Evolutionary conservation across 768 basidiomycete species (phyloP).

Genomic region (Pulveroboletus sp.): DNA sequence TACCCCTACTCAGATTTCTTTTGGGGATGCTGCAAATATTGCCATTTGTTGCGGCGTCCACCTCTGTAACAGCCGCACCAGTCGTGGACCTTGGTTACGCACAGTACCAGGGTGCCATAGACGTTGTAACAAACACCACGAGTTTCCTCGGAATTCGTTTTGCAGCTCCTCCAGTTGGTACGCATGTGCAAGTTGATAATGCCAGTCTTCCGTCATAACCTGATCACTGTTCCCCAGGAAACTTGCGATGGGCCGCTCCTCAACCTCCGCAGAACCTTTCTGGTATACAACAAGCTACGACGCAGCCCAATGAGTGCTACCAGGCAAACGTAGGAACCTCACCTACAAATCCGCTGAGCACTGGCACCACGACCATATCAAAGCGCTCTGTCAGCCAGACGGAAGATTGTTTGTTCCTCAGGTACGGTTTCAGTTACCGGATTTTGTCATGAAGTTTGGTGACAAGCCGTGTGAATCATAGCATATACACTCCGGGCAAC

Average conservation of each 20-base stretch:
- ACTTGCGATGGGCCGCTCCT: conserved; percentile 5
- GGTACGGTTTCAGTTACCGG: neutral
- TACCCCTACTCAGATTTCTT: too few relatives aligned
- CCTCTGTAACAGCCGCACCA: neutral
- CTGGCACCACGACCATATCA: too few relatives aligned
- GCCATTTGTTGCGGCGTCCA: neutral
- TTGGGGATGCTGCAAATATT: too few relatives aligned
- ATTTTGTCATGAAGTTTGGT: neutral
- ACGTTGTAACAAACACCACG: neutral
- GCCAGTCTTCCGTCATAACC: neutral
- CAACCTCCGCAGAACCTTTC: neutral
- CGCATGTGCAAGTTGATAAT: neutral
- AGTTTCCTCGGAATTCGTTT: neutral
- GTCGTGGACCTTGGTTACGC: conserved; percentile 5
- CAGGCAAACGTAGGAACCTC: neutral
- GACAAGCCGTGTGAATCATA: neutral
- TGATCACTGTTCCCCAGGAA: neutral
- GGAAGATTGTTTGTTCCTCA: conserved; percentile 9
- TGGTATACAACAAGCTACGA: neutral
- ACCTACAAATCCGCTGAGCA: neutral
- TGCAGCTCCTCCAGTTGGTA: conserved; percentile 8
- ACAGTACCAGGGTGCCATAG: conserved; percentile 2
- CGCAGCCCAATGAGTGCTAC: neutral
- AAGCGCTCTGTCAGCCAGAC: neutral
- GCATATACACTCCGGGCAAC: conserved; percentile 3